phyloP scores from a whole-genome alignment of 2,329 filamentous ascomycete species.

The Pleomassaria siparia region DNA sequence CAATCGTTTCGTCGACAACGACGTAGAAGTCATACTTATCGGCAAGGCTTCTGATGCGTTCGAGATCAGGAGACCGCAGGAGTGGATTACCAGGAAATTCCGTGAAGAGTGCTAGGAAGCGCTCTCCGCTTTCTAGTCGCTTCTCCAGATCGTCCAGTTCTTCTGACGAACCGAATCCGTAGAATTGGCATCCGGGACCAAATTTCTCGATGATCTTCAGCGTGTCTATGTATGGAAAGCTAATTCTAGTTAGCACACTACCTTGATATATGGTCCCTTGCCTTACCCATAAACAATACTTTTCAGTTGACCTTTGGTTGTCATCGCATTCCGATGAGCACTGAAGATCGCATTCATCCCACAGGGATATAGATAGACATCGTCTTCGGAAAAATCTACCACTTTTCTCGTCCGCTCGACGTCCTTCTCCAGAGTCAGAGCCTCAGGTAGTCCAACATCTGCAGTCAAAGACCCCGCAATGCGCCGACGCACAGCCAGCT shows the following conservation, averaged over 20 bases:
- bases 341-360: slow-evolving; percentile 98
- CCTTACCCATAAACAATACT: slow-evolving; percentile 79
- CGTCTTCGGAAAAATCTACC: slow-evolving; percentile 72
- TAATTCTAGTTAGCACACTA: slow-evolving; percentile 13
- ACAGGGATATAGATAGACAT: slow-evolving; percentile 84
- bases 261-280: not conserved
- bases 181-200: slow-evolving; percentile 85
- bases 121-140: slow-evolving; percentile 70
- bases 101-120: slow-evolving; percentile 82
- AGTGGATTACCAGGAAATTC: slow-evolving; percentile 95
- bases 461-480: slow-evolving; percentile 84
- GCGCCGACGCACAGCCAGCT: slow-evolving; percentile 78
- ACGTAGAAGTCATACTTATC: slow-evolving; percentile 85
- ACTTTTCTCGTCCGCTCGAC: slow-evolving; percentile 47
- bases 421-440: slow-evolving; percentile 54
- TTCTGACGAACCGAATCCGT: slow-evolving; percentile 73
- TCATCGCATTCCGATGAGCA: slow-evolving; percentile 73
- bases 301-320: slow-evolving; percentile 63
- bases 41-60: slow-evolving; percentile 76
- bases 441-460: slow-evolving; percentile 66
- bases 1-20: slow-evolving; percentile 93
- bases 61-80: slow-evolving; percentile 79
- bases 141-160: slow-evolving; percentile 83
- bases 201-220: slow-evolving; percentile 95
- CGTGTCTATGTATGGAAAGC: slow-evolving; percentile 95